Evolutionary conservation across 257 asterid species (phyloP).

Genomic region (Plantago ovata): DNA sequence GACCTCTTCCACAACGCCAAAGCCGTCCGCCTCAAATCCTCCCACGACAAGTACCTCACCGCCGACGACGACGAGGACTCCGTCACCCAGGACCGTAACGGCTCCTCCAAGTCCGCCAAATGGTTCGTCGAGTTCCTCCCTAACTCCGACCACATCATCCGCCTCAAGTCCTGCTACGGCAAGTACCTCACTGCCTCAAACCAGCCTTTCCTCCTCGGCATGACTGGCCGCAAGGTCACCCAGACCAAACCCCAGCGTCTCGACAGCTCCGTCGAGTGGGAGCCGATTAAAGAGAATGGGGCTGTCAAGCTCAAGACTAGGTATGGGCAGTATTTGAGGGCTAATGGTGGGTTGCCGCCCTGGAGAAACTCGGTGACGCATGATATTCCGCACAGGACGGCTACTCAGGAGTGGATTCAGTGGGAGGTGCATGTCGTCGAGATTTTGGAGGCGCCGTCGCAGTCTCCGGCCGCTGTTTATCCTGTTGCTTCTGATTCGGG

Average conservation of each 20-base stretch:
- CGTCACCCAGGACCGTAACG: constrained; percentile 55
- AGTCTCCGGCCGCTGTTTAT: constrained; percentile 36
- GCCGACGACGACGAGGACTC: constrained; percentile 72
- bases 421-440: constrained; percentile 91
- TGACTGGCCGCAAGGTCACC: constrained; percentile 73
- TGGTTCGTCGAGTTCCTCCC: constrained; percentile 63
- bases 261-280: constrained; percentile 94
- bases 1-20: constrained; percentile 56
- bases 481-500: constrained; percentile 51
- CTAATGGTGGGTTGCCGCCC: constrained; percentile 88
- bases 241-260: constrained; percentile 65
- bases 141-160: constrained; percentile 33
- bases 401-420: constrained; percentile 72
- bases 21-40: constrained; percentile 54
- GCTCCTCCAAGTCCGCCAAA: constrained; percentile 43
- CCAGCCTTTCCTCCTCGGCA: constrained; percentile 59
- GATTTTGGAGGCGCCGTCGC: constrained; percentile 26
- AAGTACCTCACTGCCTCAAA: constrained; percentile 72
- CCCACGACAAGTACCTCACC: constrained; percentile 57
- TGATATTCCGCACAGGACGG: constrained; percentile 80
- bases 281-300: constrained; percentile 66
- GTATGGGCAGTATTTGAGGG: constrained; percentile 83
- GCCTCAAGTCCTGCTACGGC: constrained; percentile 59
- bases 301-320: constrained; percentile 76
- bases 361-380: constrained; percentile 94